Evolutionary conservation across 2,329 filamentous ascomycete genomes (phyloP).

Genomic region (Fusarium drepaniforme): DNA sequence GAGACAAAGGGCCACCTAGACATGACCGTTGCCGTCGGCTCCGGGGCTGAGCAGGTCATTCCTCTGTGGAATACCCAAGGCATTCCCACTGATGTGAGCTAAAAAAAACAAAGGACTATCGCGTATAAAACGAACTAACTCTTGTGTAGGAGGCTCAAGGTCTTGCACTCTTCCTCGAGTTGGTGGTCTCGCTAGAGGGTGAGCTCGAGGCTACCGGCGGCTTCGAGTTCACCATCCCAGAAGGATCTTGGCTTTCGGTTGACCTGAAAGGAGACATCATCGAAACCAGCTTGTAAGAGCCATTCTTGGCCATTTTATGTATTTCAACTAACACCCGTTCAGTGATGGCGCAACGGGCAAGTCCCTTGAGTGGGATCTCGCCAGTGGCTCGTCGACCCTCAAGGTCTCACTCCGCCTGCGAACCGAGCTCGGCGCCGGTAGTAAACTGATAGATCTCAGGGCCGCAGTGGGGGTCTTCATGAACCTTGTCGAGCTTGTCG

Average conservation of each 20-base stretch:
- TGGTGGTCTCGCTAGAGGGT: not conserved
- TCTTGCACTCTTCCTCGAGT: not conserved
- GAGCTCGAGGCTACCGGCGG: not conserved
- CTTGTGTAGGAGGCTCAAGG: not conserved
- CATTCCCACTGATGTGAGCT: not conserved
- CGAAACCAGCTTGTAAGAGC: not conserved
- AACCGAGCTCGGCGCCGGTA: not conserved
- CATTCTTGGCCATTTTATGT: too few species aligned
- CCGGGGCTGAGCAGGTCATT: not conserved
- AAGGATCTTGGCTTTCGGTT: not conserved
- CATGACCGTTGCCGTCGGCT: not conserved
- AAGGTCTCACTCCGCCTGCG: not conserved
- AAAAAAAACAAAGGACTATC: accelerated
- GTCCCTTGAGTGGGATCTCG: not conserved
- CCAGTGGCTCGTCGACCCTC: not conserved
- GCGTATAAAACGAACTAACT: not conserved
- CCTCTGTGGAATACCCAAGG: not conserved
- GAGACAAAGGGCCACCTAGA: not conserved
- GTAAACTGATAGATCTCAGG: not conserved
- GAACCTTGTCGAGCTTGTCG: not conserved
- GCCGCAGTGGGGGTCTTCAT: not conserved
- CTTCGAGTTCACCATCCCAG: not conserved
- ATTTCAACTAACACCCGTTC: not conserved
- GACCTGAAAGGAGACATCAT: not conserved
- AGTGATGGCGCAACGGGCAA: not conserved